Base-by-base conservation (phyloP, 2,329 filamentous ascomycete species). In the Polytolypa hystricis region DNA sequence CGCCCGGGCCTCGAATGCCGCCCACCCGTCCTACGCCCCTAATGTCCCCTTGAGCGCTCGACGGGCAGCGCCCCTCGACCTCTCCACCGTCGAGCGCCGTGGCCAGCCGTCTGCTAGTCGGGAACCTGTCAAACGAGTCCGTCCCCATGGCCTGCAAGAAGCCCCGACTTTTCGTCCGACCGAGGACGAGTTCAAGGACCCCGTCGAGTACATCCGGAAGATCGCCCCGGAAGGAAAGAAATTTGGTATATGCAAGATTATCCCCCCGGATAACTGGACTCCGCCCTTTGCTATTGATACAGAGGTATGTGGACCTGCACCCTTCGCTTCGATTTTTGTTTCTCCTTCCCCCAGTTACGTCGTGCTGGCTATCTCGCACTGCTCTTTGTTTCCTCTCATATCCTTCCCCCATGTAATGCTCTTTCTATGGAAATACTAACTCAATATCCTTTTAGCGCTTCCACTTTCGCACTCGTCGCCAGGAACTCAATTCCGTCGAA, bases 401-500 rank as follows among this genome's bases (percentile, higher is more conserved):
- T 25, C 7, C 21, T 25, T n/a, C n/a, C 21, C n/a, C n/a, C n/a
- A n/a, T 25, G 7, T 7, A 7, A 25, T 25, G 21, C 7, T 25
- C 7, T 25, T 40, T 26, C 12, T 26, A 8, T 30, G 35, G 21
- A 44, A 14, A 33, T 28, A 39, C 56, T 64, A 45, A 64, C 47
- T 20, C 42, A 27, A 21, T 33, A 16, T 30, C 16, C 28, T 23
- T 46, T 47, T 55, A 95, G 87, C 84, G 79, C 61, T 98, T 98
- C 54, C 91, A 98, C 60, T 98, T 98, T 56, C 79, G 86, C 46
- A 98, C 91, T 10, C 77, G 91, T 56, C 86, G 93, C 57, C 91
- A 98, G 60, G 89, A 96, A 61, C 70, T 98, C 43, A 98, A 98
- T 61, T 93, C 87, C 11, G 85, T 96, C 33, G 91, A 98, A 81